Percentiles rank a stretch among this genome's conserved stretches.
These are phyloP conservation scores for Psilocybe tampanensis DNA, from an alignment of 768 basidiomycete species.

Conservation along the genomic window DNA sequence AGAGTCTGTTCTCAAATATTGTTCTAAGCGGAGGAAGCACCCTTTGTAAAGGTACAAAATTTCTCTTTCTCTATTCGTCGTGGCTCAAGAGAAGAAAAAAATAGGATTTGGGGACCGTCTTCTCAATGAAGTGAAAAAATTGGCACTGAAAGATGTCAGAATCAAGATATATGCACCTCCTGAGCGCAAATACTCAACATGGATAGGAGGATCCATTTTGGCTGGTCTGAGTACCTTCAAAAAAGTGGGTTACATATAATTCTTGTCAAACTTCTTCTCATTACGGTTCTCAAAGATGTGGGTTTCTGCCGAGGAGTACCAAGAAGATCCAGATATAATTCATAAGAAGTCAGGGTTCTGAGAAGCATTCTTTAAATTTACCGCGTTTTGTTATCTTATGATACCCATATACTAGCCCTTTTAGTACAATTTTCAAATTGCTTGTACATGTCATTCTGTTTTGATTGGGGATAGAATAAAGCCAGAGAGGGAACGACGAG, in stretches of 20 bases:
- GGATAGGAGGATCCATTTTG: constrained; percentile 97
- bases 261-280: constrained; percentile 9
- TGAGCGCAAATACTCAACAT: constrained; percentile 97
- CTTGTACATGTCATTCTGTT: background rate
- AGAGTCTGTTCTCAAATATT: constrained; percentile 94
- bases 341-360: constrained; percentile 93
- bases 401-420: constrained; percentile 26
- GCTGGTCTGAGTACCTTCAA: constrained; percentile 97
- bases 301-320: constrained; percentile 99
- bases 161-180: constrained; percentile 99
- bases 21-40: constrained; percentile 97
- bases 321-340: constrained; percentile 98
- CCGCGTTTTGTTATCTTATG: constrained; percentile 18
- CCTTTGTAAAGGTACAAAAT: constrained; percentile 76
- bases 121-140: constrained; percentile 94
- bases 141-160: constrained; percentile 94
- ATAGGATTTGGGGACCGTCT: constrained; percentile 93
- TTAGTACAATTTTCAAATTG: constrained; percentile 7
- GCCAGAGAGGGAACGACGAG: background rate
- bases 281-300: constrained; percentile 74
- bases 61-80: constrained; percentile 3
- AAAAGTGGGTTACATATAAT: constrained; percentile 64
- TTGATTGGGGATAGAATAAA: background rate
- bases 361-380: constrained; percentile 13
- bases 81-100: background rate